Base-by-base conservation (phyloP, 2,329 filamentous ascomycete genomes). In the Alternaria atra region DNA sequence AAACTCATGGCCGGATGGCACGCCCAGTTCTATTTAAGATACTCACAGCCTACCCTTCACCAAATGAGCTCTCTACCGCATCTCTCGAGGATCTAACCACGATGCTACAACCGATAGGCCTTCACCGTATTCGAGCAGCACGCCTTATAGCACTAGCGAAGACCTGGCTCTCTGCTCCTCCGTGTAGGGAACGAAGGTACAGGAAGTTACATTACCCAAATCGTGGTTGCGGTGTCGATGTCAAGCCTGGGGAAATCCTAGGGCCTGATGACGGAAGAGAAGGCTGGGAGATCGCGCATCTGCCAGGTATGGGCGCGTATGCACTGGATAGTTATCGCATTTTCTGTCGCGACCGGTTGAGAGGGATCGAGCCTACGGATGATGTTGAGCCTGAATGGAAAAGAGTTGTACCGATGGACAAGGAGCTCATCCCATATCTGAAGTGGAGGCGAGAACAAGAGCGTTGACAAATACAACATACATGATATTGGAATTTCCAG, bases 381-480 rank as follows among this genome's bases (percentile, higher is more conserved):
- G 67, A 29, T 13, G 93, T 94, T 73, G 89, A 93, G 69, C 92
- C 93, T 0, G 94, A 97, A 78, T 97, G 94, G 94, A 95, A 93
- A 85, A 86, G 92, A 3, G 93, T 97, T 1, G 75, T 91, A 50
- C 93, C 94, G 0, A 81, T 84, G 43, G 94, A 97, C 77, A 97
- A 97, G 79, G 94, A 97, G 77, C 81, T 97, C n/a, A 85, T 91
- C 43, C 93, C 92, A 0, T 97, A 89, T 79, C 79, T 97, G 72
- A 85, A 90, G 39, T 97, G 94, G 93, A 92, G 93, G 87, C 97
- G 94, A 93, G 86, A 95, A 80, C 88, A 89, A 46, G 91, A 97
- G 30, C 9, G 30, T 47, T 37, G 40, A 37, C 15, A 8, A 37
- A 12, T 27, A 34, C 46, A 37, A 50, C 34, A 27, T 34, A 37